Evolutionary conservation across 768 basidiomycete species (phyloP), one percentile per base, ranked within the genome.

Genomic region (Pilatotrama ljubarskyi): DNA sequence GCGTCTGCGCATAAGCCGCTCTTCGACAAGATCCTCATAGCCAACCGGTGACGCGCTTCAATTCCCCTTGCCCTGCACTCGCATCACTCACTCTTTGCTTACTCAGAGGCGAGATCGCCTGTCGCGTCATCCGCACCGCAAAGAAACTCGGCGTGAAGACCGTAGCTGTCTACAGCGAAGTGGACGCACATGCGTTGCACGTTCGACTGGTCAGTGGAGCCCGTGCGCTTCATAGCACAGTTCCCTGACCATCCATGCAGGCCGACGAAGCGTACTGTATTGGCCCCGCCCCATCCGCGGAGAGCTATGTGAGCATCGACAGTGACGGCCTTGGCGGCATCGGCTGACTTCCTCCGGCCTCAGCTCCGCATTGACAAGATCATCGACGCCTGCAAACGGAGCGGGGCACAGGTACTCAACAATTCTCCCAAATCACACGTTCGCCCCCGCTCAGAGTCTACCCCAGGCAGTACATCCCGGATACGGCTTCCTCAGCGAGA

Each of bases 401-500:
- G 87, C 63, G 91, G 93, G 41, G 94, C 95, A 22, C 91, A 95
- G 82, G 92, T 91, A 58, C 11, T 78, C n/a, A 70, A 24, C 59
- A 29, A 24, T 29, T 46, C 11, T n/a, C 1, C 18, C 42, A 8
- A 18, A 22, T 2, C 22, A 29, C 22, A 18, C n/a, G 43, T 5
- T 13, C 24, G 5, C 11, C 3, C 14, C 44, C 38, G 32, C 49
- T 51, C 26, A 22, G 17, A 17, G 35, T 14, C 40, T 18, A 3
- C 13, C 20, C 18, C 46, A 94, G 90, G 95, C 94, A 0, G 88
- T 98, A 20, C 95, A 98, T 72, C 95, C 95, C 4, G 95, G 95
- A 82, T 93, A 82, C 49, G 93, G 93, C 3, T 97, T 98, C 73
- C 73, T 97, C 62, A 95, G 93, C 66, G 95, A 97, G 75, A 97